Conservation (phyloP, 306 rosid species). For the Prinsepia uniflora region DNA sequence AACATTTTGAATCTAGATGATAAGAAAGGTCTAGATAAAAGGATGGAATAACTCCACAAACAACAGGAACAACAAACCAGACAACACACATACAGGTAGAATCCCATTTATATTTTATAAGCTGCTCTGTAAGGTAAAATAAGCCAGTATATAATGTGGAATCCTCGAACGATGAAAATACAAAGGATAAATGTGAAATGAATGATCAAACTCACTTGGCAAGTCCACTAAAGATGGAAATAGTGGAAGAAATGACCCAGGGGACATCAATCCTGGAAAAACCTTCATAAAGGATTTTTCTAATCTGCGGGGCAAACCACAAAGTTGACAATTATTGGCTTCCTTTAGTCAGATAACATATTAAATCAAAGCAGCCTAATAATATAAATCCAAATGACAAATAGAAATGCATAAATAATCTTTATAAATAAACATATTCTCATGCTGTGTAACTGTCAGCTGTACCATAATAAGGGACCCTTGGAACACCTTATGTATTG, state of each 20-base stretch:
- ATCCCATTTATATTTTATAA: background rate
- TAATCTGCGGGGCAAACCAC: constrained; percentile 48
- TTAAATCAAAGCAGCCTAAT: background rate
- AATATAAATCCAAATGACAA: background rate
- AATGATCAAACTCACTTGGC: constrained; percentile 64
- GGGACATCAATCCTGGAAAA: constrained; percentile 75
- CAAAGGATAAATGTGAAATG: background rate
- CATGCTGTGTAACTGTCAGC: background rate
- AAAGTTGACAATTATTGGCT: background rate
- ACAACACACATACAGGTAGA: background rate
- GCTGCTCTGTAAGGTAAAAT: background rate
- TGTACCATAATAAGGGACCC: background rate
- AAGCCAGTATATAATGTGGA: background rate
- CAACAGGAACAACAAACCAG: background rate
- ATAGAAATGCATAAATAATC: background rate
- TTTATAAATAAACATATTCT: background rate
- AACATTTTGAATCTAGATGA: background rate
- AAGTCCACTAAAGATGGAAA: constrained; percentile 72
- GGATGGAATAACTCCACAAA: background rate
- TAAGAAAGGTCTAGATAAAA: background rate
- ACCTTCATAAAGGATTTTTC: constrained; percentile 61
- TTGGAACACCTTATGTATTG: background rate
- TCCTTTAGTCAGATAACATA: background rate
- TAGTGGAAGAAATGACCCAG: constrained; percentile 89
- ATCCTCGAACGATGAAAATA: constrained; percentile 3